Evolutionary conservation across 208 protist species (phyloP).

Genomic region (Strigomonas culicis): DNA sequence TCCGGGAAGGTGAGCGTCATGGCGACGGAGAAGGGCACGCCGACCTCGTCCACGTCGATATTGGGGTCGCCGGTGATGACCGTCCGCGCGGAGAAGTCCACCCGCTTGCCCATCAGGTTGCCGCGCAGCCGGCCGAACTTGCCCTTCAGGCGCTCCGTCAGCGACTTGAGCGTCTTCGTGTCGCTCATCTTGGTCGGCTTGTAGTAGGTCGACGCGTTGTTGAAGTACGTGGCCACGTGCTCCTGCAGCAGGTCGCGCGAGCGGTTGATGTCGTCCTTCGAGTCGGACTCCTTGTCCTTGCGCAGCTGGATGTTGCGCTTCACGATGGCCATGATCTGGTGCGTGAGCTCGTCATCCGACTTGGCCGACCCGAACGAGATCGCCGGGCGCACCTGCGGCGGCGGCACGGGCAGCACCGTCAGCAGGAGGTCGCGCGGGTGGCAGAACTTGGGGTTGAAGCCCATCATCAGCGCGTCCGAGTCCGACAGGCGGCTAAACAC

Average conservation of each 20-base stretch:
- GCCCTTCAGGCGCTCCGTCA: slow-evolving; percentile 98
- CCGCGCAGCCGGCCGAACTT: slow-evolving; percentile 98
- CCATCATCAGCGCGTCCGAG: slow-evolving; percentile 57
- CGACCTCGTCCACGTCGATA: slow-evolving; percentile 97
- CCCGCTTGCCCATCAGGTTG: slow-evolving; percentile 99
- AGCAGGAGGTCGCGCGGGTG: slow-evolving; percentile 93
- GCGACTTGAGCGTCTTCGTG: slow-evolving; percentile 96
- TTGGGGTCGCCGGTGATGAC: slow-evolving; percentile 99
- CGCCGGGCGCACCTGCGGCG: slow-evolving; percentile 97
- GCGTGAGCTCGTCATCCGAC: slow-evolving; percentile 97
- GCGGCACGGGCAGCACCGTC: slow-evolving; percentile 96
- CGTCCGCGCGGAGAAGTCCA: slow-evolving; percentile 99
- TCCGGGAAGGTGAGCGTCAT: slow-evolving; percentile 99
- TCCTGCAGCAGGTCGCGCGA: slow-evolving; percentile 94
- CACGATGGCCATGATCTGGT: slow-evolving; percentile 97
- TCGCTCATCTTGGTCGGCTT: slow-evolving; percentile 82
- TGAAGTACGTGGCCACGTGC: slow-evolving; percentile 96
- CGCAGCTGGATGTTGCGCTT: slow-evolving; percentile 93
- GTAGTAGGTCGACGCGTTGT: slow-evolving; percentile 97
- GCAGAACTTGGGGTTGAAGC: slow-evolving; percentile 69
- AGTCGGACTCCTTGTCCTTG: slow-evolving; percentile 85
- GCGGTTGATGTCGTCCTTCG: slow-evolving; percentile 86
- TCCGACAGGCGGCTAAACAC: slow-evolving; percentile 75
- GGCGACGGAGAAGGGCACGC: slow-evolving; percentile 98
- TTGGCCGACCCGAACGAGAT: slow-evolving; percentile 86